Conservation (phyloP, 148 eudicot genomes). For the Amaranthus hypochondriacus region DNA sequence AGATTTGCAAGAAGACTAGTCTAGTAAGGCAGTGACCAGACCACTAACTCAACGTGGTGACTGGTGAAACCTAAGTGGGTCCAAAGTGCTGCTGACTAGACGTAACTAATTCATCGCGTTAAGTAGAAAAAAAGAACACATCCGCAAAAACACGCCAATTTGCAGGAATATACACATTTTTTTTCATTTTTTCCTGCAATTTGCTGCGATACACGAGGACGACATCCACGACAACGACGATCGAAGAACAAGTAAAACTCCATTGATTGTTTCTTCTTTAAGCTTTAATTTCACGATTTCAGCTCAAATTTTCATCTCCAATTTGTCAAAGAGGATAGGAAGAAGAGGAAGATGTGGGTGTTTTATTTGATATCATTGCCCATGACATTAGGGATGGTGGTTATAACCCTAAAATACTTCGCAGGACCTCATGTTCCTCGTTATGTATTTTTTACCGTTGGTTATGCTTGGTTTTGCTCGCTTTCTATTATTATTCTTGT, state of each 20-base stretch:
- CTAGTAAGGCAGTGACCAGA: neutral
- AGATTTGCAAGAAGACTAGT: no score
- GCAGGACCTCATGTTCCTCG: constrained; percentile 70
- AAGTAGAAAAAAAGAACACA: no score
- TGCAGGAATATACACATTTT: no score
- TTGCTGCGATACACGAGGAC: no score
- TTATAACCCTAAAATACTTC: constrained; percentile 67
- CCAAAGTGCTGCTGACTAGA: no score
- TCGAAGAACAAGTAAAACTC: no score
- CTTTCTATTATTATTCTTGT: constrained; percentile 85
- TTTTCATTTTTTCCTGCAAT: no score
- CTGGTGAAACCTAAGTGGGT: constrained; percentile 2
- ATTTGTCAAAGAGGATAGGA: constrained; percentile 3
- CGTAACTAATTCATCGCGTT: no score
- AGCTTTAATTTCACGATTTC: neutral
- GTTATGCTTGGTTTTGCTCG: constrained; percentile 94
- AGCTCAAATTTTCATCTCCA: neutral
- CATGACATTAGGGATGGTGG: constrained; percentile 72
- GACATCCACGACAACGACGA: no score
- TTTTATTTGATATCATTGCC: constrained; percentile 84
- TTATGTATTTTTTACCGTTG: constrained; percentile 75
- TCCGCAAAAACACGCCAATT: no score
- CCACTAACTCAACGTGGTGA: constrained; percentile 15
- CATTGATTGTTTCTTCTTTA: neutral
- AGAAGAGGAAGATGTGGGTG: constrained; percentile 57